phyloP scores from a whole-genome alignment of 345 rosid genomes.

The Salix dunnii region DNA sequence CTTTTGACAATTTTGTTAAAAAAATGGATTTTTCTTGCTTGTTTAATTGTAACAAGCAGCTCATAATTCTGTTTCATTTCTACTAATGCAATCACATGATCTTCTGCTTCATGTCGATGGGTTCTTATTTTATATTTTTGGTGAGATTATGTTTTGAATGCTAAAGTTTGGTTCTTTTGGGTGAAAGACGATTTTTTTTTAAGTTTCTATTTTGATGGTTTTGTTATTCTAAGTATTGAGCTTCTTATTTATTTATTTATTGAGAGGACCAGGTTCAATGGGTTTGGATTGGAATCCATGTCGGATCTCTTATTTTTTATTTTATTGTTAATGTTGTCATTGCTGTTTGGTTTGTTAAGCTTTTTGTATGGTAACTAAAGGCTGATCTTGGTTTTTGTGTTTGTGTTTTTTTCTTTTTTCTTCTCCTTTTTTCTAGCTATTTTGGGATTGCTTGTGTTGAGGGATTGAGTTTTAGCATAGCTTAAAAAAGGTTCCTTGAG shows the following conservation, averaged over 20 bases:
- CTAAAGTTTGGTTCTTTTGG: slow-evolving; percentile 20
- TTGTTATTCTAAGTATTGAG: slow-evolving; percentile 9
- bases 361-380: slow-evolving; percentile 3
- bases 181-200: not conserved
- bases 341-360: slow-evolving; percentile 18
- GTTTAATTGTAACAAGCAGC: not conserved
- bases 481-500: slow-evolving; percentile 40
- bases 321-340: slow-evolving; percentile 22
- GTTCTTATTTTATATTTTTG: slow-evolving; percentile 20
- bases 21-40: not conserved
- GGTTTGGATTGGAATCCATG: slow-evolving; percentile 79
- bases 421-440: slow-evolving; percentile 26
- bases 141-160: slow-evolving; percentile 26
- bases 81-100: slow-evolving; percentile 44
- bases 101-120: slow-evolving; percentile 34
- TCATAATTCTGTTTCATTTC: slow-evolving; percentile 25
- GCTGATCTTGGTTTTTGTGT: slow-evolving; percentile 55
- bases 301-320: slow-evolving; percentile 62
- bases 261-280: slow-evolving; percentile 59
- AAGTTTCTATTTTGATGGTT: slow-evolving; percentile 2
- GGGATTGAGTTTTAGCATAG: slow-evolving; percentile 41
- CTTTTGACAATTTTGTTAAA: not conserved
- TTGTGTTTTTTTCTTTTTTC: slow-evolving; percentile 34
- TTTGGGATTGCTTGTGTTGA: slow-evolving; percentile 55
- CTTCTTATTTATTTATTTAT: slow-evolving; percentile 15